These are phyloP conservation scores for Cutaneotrichosporon mucoides DNA, from an alignment of 1,284 basidiomycete species.

Conservation along the genomic window DNA sequence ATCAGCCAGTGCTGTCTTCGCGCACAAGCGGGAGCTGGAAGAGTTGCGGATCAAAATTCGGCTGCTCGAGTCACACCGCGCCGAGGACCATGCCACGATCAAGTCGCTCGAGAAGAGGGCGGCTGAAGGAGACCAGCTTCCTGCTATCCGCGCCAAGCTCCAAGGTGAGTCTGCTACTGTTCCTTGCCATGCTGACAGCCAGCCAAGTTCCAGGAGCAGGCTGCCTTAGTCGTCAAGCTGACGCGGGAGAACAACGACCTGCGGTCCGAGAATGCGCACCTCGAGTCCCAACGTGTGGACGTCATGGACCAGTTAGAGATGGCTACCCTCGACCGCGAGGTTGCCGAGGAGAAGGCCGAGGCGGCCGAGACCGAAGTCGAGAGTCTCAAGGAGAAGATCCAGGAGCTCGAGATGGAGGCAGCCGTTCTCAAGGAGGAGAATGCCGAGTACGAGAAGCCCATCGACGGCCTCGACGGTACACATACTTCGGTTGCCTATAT, in stretches of 20 bases:
- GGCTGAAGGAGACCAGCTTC: slow-evolving; percentile 76
- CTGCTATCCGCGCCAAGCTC: slow-evolving; percentile 78
- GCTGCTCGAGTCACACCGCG: slow-evolving; percentile 77
- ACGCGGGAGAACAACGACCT: slow-evolving; percentile 65
- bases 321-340: slow-evolving; percentile 91
- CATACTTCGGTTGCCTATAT: slow-evolving; percentile 73
- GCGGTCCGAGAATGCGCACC: slow-evolving; percentile 58
- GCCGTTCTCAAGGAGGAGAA: slow-evolving; percentile 64
- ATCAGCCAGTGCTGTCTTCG: slow-evolving; percentile 21
- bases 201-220: slow-evolving; percentile 73
- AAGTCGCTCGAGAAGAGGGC: slow-evolving; percentile 79
- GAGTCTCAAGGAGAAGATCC: slow-evolving; percentile 68
- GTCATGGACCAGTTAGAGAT: slow-evolving; percentile 88
- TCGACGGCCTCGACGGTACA: slow-evolving; percentile 52
- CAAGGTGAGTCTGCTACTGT: slow-evolving; percentile 48
- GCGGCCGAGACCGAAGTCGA: slow-evolving; percentile 70
- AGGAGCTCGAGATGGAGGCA: slow-evolving; percentile 79
- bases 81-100: slow-evolving; percentile 77
- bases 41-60: slow-evolving; percentile 79
- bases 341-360: slow-evolving; percentile 92
- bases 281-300: slow-evolving; percentile 64
- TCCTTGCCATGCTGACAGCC: too few relatives aligned
- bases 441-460: slow-evolving; percentile 49
- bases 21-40: slow-evolving; percentile 54
- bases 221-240: slow-evolving; percentile 67